Evolutionary conservation across 768 basidiomycete species (phyloP), one percentile per base, ranked within the genome.

Genomic region (Boletus pseudo-olivaceus): DNA sequence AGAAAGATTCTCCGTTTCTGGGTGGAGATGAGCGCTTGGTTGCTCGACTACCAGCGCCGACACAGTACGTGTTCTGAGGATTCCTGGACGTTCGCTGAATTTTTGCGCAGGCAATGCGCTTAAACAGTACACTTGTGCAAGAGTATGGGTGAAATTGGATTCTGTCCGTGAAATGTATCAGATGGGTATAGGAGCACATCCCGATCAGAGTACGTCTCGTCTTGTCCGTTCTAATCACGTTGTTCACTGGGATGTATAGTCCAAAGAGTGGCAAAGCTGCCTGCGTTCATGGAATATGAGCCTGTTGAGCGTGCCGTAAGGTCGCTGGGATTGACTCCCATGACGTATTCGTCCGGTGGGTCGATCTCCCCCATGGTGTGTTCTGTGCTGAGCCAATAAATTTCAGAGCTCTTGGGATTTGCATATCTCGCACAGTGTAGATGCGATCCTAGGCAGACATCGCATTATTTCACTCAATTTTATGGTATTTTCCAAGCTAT

Each of bases 381-480:
- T 43, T 39, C 34, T 26, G 15, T 40, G 33, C 40, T 57, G 35
- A 63, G 44, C 45, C 47, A 34, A 56, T 14, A 15, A 12, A 34
- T 37, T 15, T 27, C 59, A 93, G 90, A 87, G 23, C 73, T 90
- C 12, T 76, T 93, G 49, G 74, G 75, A n/a, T 92, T 90, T 66
- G 89, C 84, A 1, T 93, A 93, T 62, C 70, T 85, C 51, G 85
- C 88, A 0, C 89, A 93, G 68, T 87, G 83, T 64, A 86, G 89
- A 55, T 93, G 91, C 68, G 84, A 92, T 62, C 88, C 89, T 30
- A 73, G 69, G 4, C 71, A 76, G 35, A 91, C 89, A 0, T 59
- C 82, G 5, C 65, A 72, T 14, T 87, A 90, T 67, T 91, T 89
- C 67, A 78, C 81, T 3, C 74, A 77, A 49, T 71, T 92, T 39